Evolutionary conservation across 306 rosid genomes (phyloP).

Genomic region (Hippophae tibetana): DNA sequence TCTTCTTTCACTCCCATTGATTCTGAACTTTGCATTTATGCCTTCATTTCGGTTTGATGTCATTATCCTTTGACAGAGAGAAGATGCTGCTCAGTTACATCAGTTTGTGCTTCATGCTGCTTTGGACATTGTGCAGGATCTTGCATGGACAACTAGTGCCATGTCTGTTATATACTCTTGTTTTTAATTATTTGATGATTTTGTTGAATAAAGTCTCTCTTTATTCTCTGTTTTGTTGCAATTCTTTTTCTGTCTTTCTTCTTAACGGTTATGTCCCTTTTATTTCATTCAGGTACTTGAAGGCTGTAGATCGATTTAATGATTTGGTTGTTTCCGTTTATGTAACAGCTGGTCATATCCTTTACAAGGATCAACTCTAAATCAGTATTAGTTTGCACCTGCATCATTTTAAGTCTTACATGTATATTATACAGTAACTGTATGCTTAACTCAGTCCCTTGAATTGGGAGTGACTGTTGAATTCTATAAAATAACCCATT

Average conservation of each 20-base stretch:
- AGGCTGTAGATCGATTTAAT: constrained; percentile 84
- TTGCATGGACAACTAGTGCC: constrained; percentile 98
- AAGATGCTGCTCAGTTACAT: constrained; percentile 94
- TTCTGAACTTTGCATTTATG: not conserved
- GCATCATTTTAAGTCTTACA: not conserved
- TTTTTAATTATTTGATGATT: not conserved
- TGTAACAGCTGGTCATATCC: constrained; percentile 99
- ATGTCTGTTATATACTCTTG: constrained; percentile 43
- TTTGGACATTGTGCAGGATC: constrained; percentile 93
- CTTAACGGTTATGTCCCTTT: constrained; percentile 6
- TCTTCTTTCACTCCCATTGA: not conserved
- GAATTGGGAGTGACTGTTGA: too few species aligned
- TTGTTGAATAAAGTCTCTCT: not conserved
- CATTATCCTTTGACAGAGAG: constrained; percentile 52
- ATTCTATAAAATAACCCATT: too few species aligned
- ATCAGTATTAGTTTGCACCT: constrained; percentile 5
- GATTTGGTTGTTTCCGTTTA: constrained; percentile 86
- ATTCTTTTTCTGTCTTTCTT: not conserved
- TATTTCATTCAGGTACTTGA: constrained; percentile 71
- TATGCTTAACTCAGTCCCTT: too few species aligned
- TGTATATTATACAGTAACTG: not conserved
- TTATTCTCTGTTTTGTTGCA: not conserved
- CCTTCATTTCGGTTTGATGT: too few species aligned
- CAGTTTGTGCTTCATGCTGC: constrained; percentile 93
- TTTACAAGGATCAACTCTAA: constrained; percentile 15